These are phyloP conservation scores for Pythium aristosporum DNA, from an alignment of 352 stramenopile genomes.

Conservation along the genomic window DNA sequence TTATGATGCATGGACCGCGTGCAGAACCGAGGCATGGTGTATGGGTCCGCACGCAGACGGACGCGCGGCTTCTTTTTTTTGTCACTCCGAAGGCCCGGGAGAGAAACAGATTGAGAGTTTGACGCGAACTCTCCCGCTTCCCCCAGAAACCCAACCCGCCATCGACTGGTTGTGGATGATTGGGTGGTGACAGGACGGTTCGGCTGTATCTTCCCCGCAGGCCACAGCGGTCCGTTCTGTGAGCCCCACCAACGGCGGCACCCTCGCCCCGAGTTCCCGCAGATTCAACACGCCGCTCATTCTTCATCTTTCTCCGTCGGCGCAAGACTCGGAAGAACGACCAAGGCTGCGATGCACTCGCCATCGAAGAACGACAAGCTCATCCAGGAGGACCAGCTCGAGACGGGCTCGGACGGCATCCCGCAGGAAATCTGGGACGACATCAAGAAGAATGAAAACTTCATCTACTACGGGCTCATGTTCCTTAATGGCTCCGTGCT, in stretches of 20 bases:
- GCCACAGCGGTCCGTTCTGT: not conserved
- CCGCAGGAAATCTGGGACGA: slow-evolving; percentile 32
- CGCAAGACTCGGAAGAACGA: not conserved
- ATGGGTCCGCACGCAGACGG: not conserved
- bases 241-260: not conserved
- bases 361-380: slow-evolving; percentile 27
- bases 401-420: slow-evolving; percentile 24
- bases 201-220: not conserved
- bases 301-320: slow-evolving; percentile 17
- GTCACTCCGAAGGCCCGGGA: too few species aligned
- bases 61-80: not conserved
- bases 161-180: not conserved
- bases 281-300: slow-evolving; percentile 3
- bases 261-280: not conserved
- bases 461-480: slow-evolving; percentile 38
- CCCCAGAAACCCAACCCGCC: not conserved
- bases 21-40: not conserved
- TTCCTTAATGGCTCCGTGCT: slow-evolving; percentile 40
- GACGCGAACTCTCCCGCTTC: too few species aligned
- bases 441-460: slow-evolving; percentile 27
- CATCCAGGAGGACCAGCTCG: slow-evolving; percentile 24
- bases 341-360: slow-evolving; percentile 13
- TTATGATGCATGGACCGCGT: not conserved
- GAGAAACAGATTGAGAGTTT: too few species aligned
- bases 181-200: not conserved